Conservation (phyloP, 225 moss, liverwort and hornwort genomes). For the Thuidium tamariscinum region DNA sequence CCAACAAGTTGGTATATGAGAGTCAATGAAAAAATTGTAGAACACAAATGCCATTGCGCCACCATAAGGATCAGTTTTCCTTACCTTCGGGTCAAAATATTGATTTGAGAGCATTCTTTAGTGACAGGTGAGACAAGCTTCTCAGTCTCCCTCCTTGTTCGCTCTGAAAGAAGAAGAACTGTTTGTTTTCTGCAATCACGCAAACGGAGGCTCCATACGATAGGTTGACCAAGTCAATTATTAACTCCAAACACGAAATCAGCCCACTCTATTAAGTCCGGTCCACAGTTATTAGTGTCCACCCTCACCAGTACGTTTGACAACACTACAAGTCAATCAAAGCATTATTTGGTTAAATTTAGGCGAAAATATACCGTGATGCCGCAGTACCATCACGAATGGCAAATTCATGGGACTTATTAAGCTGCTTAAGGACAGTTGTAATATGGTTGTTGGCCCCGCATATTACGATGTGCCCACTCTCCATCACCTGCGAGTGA, state of each 20-base stretch:
- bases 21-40: neutral
- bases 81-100: conserved; percentile 50
- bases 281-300: neutral
- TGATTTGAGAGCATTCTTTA: conserved; percentile 51
- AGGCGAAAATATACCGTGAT: conserved; percentile 36
- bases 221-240: neutral
- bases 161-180: conserved; percentile 56
- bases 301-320: neutral
- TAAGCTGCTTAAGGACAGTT: conserved; percentile 56
- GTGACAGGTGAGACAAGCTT: conserved; percentile 42
- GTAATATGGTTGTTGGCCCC: conserved; percentile 61
- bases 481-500: conserved; percentile 69
- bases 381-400: conserved; percentile 62
- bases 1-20: neutral
- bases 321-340: neutral
- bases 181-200: conserved; percentile 48
- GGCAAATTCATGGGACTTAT: conserved; percentile 55
- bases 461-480: conserved; percentile 59
- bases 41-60: neutral
- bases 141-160: conserved; percentile 57
- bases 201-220: conserved; percentile 1
- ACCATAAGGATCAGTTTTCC: neutral
- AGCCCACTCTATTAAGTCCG: neutral
- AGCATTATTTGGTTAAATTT: neutral
- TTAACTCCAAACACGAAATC: neutral